phyloP scores from a whole-genome alignment of 305 asterid species.

The Andrographis paniculata region DNA sequence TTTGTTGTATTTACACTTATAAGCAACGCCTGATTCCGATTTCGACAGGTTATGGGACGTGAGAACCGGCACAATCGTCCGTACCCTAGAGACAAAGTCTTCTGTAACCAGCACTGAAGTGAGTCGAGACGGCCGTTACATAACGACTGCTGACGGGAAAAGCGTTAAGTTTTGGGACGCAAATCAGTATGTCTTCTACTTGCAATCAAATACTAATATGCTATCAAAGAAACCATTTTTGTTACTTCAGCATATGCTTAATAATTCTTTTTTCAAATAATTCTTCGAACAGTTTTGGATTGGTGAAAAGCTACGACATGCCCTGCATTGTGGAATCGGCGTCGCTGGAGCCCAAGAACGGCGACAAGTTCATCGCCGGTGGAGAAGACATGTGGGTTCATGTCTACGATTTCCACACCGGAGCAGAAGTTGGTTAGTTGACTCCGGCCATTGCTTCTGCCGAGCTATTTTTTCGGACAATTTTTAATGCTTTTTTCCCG shows the following conservation, averaged over 20 bases:
- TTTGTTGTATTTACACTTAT: no score
- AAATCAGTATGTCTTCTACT: slow-evolving; percentile 58
- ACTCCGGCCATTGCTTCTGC: neutral
- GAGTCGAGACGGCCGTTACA: slow-evolving; percentile 89
- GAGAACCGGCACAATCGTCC: slow-evolving; percentile 78
- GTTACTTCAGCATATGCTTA: slow-evolving; percentile 4
- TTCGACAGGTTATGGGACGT: slow-evolving; percentile 84
- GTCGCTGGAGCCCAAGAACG: slow-evolving; percentile 84
- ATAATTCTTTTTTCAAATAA: neutral
- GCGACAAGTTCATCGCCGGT: slow-evolving; percentile 86
- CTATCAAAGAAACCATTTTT: neutral
- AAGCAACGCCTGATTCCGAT: slow-evolving; percentile 13
- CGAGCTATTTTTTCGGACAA: no score
- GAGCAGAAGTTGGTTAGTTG: slow-evolving; percentile 69
- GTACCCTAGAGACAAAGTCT: slow-evolving; percentile 78
- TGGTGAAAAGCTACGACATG: slow-evolving; percentile 83
- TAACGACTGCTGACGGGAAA: slow-evolving; percentile 89
- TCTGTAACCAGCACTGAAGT: slow-evolving; percentile 96
- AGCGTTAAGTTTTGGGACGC: slow-evolving; percentile 96
- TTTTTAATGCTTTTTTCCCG: neutral
- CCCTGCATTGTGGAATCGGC: slow-evolving; percentile 92
- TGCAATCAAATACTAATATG: neutral
- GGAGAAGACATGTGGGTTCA: slow-evolving; percentile 99
- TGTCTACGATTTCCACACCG: slow-evolving; percentile 78
- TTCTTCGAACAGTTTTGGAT: slow-evolving; percentile 56